phyloP scores from a whole-genome alignment of 2,329 filamentous ascomycete genomes.

The Plenodomus tracheiphilus region DNA sequence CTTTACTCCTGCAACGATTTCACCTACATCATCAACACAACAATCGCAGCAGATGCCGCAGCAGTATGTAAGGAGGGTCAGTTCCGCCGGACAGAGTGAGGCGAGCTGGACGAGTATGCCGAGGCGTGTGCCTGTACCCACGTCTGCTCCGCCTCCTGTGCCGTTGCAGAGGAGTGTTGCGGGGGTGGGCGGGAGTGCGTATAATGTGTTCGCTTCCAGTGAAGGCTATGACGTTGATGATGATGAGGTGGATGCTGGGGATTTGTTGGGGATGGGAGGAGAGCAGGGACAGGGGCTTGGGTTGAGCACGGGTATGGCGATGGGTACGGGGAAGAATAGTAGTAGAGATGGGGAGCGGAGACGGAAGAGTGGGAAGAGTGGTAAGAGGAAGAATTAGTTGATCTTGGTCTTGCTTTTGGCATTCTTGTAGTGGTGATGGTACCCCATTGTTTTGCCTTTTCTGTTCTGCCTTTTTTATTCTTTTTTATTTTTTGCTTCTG shows the following conservation, averaged over 20 bases:
- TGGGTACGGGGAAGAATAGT: not conserved
- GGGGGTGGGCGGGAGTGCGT: not conserved
- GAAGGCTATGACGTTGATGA: too few relatives aligned
- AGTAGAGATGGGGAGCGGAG: slow-evolving; percentile 19
- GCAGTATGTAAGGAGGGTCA: slow-evolving; percentile 35
- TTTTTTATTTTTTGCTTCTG: too few relatives aligned
- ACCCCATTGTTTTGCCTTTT: too few relatives aligned
- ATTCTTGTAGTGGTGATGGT: too few relatives aligned
- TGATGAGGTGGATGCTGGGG: not conserved
- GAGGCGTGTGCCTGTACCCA: slow-evolving; percentile 42
- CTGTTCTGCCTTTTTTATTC: too few relatives aligned
- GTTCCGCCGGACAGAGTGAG: slow-evolving; percentile 22
- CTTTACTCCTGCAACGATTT: slow-evolving; percentile 30
- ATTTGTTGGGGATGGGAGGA: not conserved
- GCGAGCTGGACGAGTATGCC: slow-evolving; percentile 34
- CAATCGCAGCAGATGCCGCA: slow-evolving; percentile 10
- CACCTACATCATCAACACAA: slow-evolving; percentile 16
- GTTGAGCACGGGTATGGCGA: too few relatives aligned
- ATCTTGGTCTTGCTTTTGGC: not conserved
- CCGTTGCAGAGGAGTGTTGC: not conserved
- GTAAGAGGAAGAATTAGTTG: slow-evolving; percentile 18
- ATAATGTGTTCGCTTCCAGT: too few relatives aligned
- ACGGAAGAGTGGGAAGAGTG: slow-evolving; percentile 27
- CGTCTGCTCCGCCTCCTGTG: slow-evolving; percentile 1
- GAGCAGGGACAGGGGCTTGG: not conserved